These are phyloP conservation scores for Metarhizium sp. DNA, from an alignment of 2,329 filamentous ascomycete genomes.

Conservation along the genomic window DNA sequence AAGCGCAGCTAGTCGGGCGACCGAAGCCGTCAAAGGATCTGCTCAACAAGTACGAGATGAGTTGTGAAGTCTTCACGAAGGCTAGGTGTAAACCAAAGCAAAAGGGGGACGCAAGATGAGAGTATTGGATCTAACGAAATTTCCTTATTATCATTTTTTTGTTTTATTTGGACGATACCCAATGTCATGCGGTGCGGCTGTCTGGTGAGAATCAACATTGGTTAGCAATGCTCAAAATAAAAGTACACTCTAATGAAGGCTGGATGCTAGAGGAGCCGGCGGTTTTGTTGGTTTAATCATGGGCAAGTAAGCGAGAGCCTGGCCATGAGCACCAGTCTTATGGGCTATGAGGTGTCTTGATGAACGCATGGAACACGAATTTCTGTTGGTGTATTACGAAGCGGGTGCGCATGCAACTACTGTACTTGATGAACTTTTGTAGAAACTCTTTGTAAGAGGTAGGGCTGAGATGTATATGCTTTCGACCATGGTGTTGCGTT, in stretches of 20 bases:
- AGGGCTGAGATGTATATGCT: no score
- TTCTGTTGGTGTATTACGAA: not conserved
- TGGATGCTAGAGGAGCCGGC: not conserved
- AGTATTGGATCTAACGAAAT: not conserved
- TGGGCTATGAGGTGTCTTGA: not conserved
- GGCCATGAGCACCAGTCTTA: not conserved
- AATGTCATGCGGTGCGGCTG: not conserved
- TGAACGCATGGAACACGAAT: not conserved
- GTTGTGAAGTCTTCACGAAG: constrained; percentile 21
- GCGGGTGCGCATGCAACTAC: not conserved
- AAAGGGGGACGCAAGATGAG: not conserved
- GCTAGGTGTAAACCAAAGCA: not conserved
- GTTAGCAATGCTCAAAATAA: not conserved
- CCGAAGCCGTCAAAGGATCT: constrained; percentile 32
- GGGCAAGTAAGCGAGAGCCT: not conserved
- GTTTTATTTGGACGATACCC: constrained; percentile 4
- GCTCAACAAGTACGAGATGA: constrained; percentile 29
- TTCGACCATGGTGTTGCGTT: no score
- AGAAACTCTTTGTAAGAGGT: no score
- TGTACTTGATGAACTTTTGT: not conserved
- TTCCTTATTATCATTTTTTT: not conserved
- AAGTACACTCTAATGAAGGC: not conserved
- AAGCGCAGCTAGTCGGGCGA: constrained; percentile 29
- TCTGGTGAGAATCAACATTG: not conserved
- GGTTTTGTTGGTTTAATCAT: not conserved